Evolutionary conservation across 331 rosid species (phyloP).

Genomic region (Malus hybrid): DNA sequence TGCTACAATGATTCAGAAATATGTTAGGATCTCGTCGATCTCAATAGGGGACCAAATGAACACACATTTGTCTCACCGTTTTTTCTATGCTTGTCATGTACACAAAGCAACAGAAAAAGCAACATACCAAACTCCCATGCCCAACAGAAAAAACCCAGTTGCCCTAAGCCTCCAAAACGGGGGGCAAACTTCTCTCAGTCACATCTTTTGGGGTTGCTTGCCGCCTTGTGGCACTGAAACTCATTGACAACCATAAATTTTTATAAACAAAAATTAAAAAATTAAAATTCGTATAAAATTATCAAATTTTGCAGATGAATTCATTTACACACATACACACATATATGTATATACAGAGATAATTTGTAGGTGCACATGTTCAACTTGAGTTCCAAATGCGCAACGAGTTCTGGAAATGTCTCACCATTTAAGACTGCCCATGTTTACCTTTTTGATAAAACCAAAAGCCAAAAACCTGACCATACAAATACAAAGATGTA

Average conservation of each 20-base stretch:
- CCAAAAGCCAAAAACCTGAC: slow-evolving; percentile 6
- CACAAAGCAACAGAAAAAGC: background rate
- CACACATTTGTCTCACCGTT: background rate
- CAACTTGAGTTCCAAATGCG: slow-evolving; percentile 4
- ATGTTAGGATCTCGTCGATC: background rate
- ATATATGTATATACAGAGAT: background rate
- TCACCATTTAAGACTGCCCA: slow-evolving; percentile 27
- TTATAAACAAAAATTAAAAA: background rate
- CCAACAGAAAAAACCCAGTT: background rate
- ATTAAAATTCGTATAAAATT: background rate
- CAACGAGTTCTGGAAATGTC: slow-evolving; percentile 20
- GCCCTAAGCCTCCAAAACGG: background rate
- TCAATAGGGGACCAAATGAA: background rate
- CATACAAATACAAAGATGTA: background rate
- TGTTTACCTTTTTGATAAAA: slow-evolving; percentile 20
- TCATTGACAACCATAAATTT: background rate
- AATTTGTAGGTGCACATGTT: background rate
- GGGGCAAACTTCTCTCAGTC: background rate
- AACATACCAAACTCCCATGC: background rate
- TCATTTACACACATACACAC: too few species aligned
- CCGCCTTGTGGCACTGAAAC: background rate
- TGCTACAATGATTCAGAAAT: background rate
- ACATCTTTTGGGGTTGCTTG: background rate
- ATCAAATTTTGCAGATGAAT: background rate
- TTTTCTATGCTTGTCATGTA: background rate